Evolutionary conservation across 1,284 basidiomycete species (phyloP).

Genomic region (Coniophora puteana): DNA sequence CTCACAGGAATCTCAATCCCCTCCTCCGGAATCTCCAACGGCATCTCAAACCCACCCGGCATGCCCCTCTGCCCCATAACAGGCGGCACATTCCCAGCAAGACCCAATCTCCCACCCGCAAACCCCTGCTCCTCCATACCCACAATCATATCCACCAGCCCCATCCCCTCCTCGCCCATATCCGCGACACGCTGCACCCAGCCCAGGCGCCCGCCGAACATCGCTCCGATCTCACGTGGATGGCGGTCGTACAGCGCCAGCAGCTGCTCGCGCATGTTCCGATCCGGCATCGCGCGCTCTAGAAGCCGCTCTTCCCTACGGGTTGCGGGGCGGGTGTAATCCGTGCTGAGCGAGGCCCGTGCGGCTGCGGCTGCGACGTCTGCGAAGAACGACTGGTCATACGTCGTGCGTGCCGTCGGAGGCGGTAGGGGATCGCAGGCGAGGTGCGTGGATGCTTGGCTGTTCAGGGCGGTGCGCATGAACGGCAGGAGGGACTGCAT

Average conservation of each 20-base stretch:
- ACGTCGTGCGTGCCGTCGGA: constrained; percentile 48
- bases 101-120: constrained; percentile 52
- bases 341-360: constrained; percentile 12
- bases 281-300: constrained; percentile 55
- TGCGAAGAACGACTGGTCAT: constrained; percentile 71
- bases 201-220: constrained; percentile 62
- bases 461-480: constrained; percentile 49
- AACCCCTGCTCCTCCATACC: constrained; percentile 57
- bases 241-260: constrained; percentile 31
- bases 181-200: constrained; percentile 59
- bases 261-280: constrained; percentile 50
- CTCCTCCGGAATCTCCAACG: constrained; percentile 25
- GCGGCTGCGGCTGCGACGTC: constrained; percentile 53
- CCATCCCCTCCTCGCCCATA: constrained; percentile 61
- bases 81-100: constrained; percentile 28
- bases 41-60: constrained; percentile 34
- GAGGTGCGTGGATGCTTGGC: constrained; percentile 51
- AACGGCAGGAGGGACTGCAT: constrained; percentile 59
- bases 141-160: constrained; percentile 56
- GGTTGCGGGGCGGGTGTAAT: constrained; percentile 38
- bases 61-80: constrained; percentile 38
- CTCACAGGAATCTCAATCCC: constrained; percentile 12
- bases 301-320: constrained; percentile 46
- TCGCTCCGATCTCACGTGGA: constrained; percentile 43
- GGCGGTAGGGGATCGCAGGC: constrained; percentile 85